Evolutionary conservation across 2,329 filamentous ascomycete genomes (phyloP), one percentile per base, ranked within the genome.

Genomic region (Tolypocladium guangdongense): DNA sequence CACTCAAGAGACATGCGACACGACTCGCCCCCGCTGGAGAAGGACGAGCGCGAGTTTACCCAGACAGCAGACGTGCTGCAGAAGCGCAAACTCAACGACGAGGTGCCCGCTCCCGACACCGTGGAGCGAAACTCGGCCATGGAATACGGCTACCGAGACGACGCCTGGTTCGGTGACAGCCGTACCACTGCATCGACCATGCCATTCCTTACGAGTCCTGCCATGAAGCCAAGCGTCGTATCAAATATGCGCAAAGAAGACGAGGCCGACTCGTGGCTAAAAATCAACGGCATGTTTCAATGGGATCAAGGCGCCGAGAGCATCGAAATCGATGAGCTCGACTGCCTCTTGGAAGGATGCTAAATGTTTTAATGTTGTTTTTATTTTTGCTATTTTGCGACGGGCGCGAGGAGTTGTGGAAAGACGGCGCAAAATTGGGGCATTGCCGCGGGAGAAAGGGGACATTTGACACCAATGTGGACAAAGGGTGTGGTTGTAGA

Each of bases 1-100:
- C 69, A 65, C 56, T 64, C 64, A 54, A 64, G 69, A 62, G 65
- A 71, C 60, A 63, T 68, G 55, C 83, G 88, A 55, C 87, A 86
- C n/a, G 83, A 87, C 27, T 93, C 89, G 58, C 91, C 92, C 51
- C 90, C 90, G 18, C 77, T 97, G 38, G 92, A 97, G 72, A 90
- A 88, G 63, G 92, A 97, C 62, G 92, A 97, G 75, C 88, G 87
- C 65, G 93, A 97, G 70, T 99, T 99, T 66, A 96, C 92, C 7
- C 89, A 95, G 71, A 97, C 91, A 1, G 93, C 93, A 18, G 88
- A 90, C 60, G 89, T 86, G 49, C 81, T 97, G 62, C 88, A 82
- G 62, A 83, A 81, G 66, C 74, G 80, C 56, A 85, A 84, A 63
- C 72, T 83, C 24, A 76, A 68, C 46, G 75, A 77, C 32, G 73